Evolutionary conservation across 2,329 filamentous ascomycete species (phyloP), one percentile per base, ranked within the genome.

Genomic region (Elsinoe necatrix): DNA sequence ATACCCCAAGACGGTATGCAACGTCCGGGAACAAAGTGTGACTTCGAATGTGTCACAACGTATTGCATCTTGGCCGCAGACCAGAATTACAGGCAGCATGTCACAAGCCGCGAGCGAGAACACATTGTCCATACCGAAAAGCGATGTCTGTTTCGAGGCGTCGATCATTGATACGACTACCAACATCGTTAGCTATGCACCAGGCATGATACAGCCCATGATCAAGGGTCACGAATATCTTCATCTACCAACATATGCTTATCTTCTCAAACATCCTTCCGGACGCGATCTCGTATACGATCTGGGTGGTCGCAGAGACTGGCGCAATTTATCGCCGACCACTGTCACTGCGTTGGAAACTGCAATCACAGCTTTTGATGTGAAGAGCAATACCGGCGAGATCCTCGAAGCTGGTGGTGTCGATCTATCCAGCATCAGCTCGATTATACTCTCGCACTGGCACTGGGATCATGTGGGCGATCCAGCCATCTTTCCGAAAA

Each of bases 391-490:
- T 57, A 63, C 69, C 6, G 59, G 59, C 41, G 66, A 69, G 31
- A 69, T 74, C 23, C 60, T 75, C 1, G 45, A 62, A 39, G 67
- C 70, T 8, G 62, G 65, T 14, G 69, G 69, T 2, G 61, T 74
- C 2, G 57, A 67, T 4, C 58, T 64, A 1, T 52, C 63, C 1
- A 59, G 62, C 0, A 68, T 76, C 35, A 69, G 73, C 39, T 68
- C 69, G 14, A 61, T 75, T 0, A 66, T 75, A 20, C 69, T 68
- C 64, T 74, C 72, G 56, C 76, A 80, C 59, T 75, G 71, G 61
- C 66, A 59, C 48, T 76, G 71, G 65, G 79, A 82, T 20, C 80
- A 82, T 56, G 75, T 73, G 7, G 80, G 79, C 0, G 74, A 80
- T 55, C 69, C 73, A 0, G 71, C 72, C 0, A 67, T 64, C 0